Percentiles rank a stretch among this genome's conserved stretches.
Conservation (phyloP, 371 early-diverging fungal species). For the Zychaea mexicana region DNA sequence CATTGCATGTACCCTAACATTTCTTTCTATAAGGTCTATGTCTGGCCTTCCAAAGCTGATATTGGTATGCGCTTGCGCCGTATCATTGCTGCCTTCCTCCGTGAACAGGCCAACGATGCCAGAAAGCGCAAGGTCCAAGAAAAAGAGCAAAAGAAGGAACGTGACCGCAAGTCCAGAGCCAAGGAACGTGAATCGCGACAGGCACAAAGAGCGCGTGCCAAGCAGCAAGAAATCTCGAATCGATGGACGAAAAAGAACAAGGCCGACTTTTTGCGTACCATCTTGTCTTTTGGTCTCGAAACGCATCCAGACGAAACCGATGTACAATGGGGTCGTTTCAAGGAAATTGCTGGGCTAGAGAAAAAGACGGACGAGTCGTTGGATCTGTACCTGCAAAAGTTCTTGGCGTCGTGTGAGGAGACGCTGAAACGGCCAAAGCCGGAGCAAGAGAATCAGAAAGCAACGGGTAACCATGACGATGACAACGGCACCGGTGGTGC, state of each 20-base stretch:
- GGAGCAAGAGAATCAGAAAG: constrained; percentile 12
- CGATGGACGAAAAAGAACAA: constrained; percentile 75
- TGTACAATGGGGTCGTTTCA: constrained; percentile 71
- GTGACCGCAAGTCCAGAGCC: constrained; percentile 38
- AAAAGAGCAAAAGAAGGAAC: constrained; percentile 48
- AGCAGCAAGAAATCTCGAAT: constrained; percentile 46
- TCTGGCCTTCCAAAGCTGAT: constrained; percentile 75
- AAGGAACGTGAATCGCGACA: constrained; percentile 52
- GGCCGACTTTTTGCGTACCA: constrained; percentile 69
- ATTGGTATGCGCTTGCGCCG: constrained; percentile 75
- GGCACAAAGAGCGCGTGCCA: constrained; percentile 44
- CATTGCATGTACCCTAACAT: no score
- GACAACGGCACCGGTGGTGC: constrained; percentile 4
- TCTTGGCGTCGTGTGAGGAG: constrained; percentile 60
- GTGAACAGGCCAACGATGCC: constrained; percentile 59
- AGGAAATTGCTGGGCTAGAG: constrained; percentile 65
- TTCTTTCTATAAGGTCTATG: no score
- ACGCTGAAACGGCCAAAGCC: constrained; percentile 50
- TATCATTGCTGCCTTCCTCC: constrained; percentile 69
- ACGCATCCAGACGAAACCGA: constrained; percentile 32
- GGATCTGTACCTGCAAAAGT: constrained; percentile 62
- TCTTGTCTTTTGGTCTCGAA: constrained; percentile 75
- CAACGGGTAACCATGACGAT: constrained; percentile 2
- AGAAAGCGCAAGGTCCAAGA: constrained; percentile 43
- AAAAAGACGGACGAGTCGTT: constrained; percentile 76